A percentile compares a stretch with the other conserved stretches of the same genome.
phyloP scores from a whole-genome alignment of 345 rosid species.

The Rhodamnia rubescens region DNA sequence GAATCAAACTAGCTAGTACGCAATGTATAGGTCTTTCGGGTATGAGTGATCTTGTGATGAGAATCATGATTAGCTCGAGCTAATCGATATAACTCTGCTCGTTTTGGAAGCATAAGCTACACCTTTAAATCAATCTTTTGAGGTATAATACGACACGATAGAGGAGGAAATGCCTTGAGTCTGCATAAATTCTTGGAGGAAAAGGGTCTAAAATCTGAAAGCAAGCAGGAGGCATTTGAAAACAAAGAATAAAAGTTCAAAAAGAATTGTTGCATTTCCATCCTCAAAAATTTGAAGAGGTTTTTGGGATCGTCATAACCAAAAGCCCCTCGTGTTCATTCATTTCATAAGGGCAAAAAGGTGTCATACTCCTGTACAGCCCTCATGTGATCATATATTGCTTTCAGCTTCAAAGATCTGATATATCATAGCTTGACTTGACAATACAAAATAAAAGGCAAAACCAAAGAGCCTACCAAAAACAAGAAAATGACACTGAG shows the following conservation, averaged over 20 bases:
- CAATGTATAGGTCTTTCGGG: not conserved
- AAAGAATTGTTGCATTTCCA: not conserved
- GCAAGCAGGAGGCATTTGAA: not conserved
- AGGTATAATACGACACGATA: not conserved
- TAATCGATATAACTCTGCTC: not conserved
- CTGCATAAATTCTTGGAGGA: not conserved
- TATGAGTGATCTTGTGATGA: not conserved
- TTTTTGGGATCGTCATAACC: not conserved
- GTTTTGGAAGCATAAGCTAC: not conserved
- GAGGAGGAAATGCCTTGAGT: not conserved
- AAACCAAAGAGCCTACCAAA: not conserved
- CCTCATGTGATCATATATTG: not conserved
- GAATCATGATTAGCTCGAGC: not conserved
- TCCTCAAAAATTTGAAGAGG: not conserved
- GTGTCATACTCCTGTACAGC: not conserved
- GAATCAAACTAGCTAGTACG: not conserved
- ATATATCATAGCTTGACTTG: not conserved
- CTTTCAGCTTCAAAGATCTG: not conserved
- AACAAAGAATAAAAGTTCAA: not conserved
- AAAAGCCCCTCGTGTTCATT: not conserved
- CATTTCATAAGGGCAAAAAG: not conserved
- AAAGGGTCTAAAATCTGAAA: not conserved
- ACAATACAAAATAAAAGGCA: not conserved
- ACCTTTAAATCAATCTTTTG: not conserved
- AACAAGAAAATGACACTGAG: not conserved